These are phyloP conservation scores for Ballota nigra DNA, from an alignment of 257 asterid genomes.

Conservation along the genomic window DNA sequence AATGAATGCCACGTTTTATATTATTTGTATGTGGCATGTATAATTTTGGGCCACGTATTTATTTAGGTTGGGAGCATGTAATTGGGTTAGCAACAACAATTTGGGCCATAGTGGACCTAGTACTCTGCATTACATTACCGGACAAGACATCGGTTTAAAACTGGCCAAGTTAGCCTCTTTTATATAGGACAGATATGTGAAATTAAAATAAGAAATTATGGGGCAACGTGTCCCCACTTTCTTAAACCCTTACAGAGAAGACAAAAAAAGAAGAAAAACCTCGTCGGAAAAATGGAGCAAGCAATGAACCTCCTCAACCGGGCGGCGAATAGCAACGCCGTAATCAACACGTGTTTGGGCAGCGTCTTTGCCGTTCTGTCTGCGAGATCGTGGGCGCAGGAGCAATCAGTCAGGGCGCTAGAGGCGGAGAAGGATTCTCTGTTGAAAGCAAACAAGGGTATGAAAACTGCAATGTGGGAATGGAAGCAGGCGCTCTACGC, in stretches of 20 bases:
- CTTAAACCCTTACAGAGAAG: neutral
- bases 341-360: constrained; percentile 42
- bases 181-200: too few species aligned
- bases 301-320: constrained; percentile 37
- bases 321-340: constrained; percentile 57
- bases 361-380: constrained; percentile 50
- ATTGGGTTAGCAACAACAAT: too few species aligned
- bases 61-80: too few species aligned
- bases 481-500: constrained; percentile 83
- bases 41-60: too few species aligned
- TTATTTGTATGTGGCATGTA: too few species aligned
- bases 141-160: too few species aligned
- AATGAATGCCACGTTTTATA: too few species aligned
- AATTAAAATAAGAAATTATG: too few species aligned
- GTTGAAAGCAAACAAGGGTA: constrained; percentile 47
- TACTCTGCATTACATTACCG: too few species aligned
- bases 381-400: constrained; percentile 52
- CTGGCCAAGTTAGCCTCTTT: too few species aligned
- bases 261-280: neutral
- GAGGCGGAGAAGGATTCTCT: constrained; percentile 64
- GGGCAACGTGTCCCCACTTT: neutral
- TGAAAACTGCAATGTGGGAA: constrained; percentile 65
- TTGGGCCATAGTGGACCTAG: too few species aligned
- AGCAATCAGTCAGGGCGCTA: constrained; percentile 44
- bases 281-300: constrained; percentile 50